Conservation (phyloP, 2,329 filamentous ascomycete species). For the Talaromyces sp. region DNA sequence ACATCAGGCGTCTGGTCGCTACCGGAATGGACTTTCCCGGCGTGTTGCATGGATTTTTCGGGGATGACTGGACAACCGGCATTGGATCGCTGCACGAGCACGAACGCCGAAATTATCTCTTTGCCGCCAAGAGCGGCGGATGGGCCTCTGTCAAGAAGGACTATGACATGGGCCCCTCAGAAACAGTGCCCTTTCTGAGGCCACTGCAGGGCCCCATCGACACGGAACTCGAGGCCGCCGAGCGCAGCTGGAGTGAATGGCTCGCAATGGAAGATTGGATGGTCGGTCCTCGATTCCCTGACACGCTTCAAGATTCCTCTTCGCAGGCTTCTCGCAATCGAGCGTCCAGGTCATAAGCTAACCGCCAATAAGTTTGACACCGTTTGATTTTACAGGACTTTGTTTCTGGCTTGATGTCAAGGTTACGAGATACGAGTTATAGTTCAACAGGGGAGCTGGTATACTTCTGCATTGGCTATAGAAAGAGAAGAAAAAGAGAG, state of each 20-base stretch:
- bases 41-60: slow-evolving; percentile 93
- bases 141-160: slow-evolving; percentile 86
- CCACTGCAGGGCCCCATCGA: slow-evolving; percentile 73
- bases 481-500: background rate
- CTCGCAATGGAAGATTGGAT: slow-evolving; percentile 98
- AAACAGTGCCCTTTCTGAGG: slow-evolving; percentile 80
- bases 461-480: background rate
- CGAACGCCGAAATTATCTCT: slow-evolving; percentile 90
- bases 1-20: slow-evolving; percentile 81
- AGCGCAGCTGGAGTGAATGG: slow-evolving; percentile 89
- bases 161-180: slow-evolving; percentile 80
- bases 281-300: slow-evolving; percentile 75
- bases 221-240: slow-evolving; percentile 75
- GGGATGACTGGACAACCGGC: slow-evolving; percentile 81
- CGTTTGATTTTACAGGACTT: background rate
- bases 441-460: background rate
- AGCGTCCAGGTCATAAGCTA: slow-evolving; percentile 23
- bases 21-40: slow-evolving; percentile 84
- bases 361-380: background rate
- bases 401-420: background rate
- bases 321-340: slow-evolving; percentile 30
- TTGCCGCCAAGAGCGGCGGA: slow-evolving; percentile 85
- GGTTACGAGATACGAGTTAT: background rate
- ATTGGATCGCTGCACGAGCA: slow-evolving; percentile 79
- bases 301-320: slow-evolving; percentile 34